Evolutionary conservation across 1,284 basidiomycete species (phyloP).

Genomic region (Sporisorium iseilematis-ciliati): DNA sequence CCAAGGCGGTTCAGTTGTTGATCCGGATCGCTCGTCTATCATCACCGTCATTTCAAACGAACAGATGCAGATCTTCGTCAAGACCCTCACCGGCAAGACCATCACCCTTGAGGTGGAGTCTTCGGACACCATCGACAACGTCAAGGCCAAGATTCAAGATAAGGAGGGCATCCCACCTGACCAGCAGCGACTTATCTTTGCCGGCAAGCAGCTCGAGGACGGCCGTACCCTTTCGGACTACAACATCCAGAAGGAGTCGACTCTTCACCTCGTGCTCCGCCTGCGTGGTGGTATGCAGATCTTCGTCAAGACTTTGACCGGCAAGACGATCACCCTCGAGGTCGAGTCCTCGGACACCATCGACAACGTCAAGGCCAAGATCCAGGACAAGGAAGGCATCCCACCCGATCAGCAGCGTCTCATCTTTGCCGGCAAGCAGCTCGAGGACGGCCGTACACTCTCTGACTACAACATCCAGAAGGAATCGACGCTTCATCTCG

Average conservation of each 20-base stretch:
- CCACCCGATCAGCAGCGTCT: slow-evolving; percentile 72
- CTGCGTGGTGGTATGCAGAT: slow-evolving; percentile 77
- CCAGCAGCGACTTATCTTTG: slow-evolving; percentile 5
- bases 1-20: slow-evolving; percentile 2
- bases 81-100: slow-evolving; percentile 69
- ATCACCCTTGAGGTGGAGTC: too few species aligned
- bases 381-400: slow-evolving; percentile 70
- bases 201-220: slow-evolving; percentile 68
- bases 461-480: slow-evolving; percentile 71
- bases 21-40: not conserved
- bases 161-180: too few species aligned
- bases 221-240: slow-evolving; percentile 66
- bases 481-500: slow-evolving; percentile 66
- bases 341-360: slow-evolving; percentile 92
- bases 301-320: slow-evolving; percentile 80
- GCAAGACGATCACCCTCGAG: slow-evolving; percentile 95
- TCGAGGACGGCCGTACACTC: slow-evolving; percentile 72
- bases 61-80: slow-evolving; percentile 59
- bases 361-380: slow-evolving; percentile 78
- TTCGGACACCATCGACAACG: too few species aligned
- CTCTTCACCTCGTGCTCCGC: slow-evolving; percentile 93
- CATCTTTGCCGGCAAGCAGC: slow-evolving; percentile 72
- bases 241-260: slow-evolving; percentile 99
- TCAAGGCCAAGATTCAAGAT: too few species aligned
- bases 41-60: not conserved